phyloP scores from a whole-genome alignment of 768 basidiomycete species.

The Dacryopinax primogenitus region DNA sequence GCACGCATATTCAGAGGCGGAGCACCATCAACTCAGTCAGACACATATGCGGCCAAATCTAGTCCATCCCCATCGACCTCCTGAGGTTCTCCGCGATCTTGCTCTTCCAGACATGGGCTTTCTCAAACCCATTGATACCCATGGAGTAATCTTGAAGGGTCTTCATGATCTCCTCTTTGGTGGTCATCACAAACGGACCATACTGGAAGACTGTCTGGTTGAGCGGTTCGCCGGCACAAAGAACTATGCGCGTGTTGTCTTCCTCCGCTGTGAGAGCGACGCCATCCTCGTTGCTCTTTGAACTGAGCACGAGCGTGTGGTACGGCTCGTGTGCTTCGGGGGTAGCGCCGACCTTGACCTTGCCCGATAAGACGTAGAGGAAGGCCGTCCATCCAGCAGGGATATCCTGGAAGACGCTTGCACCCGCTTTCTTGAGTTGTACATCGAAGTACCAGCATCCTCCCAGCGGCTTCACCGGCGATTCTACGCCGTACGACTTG shows the following conservation, averaged over 20 bases:
- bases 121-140: conserved; percentile 81
- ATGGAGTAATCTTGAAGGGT: conserved; percentile 68
- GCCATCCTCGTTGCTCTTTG: conserved; percentile 46
- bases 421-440: conserved; percentile 46
- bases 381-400: conserved; percentile 86
- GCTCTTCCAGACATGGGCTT: conserved; percentile 75
- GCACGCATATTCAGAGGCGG: too few species aligned
- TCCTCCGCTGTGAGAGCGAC: conserved; percentile 47
- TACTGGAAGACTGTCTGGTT: conserved; percentile 81
- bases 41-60: background rate
- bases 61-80: background rate
- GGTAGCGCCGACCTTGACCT: conserved; percentile 41
- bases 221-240: conserved; percentile 81
- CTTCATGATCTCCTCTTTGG: conserved; percentile 61
- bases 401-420: conserved; percentile 63
- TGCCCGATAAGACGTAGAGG: conserved; percentile 61
- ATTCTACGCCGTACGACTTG: conserved; percentile 70
- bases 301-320: conserved; percentile 76
- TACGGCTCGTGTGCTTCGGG: conserved; percentile 41
- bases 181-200: conserved; percentile 80
- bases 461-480: conserved; percentile 79
- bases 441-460: conserved; percentile 91
- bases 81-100: conserved; percentile 40
- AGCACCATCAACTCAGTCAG: too few species aligned
- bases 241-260: conserved; percentile 56